Conservation (phyloP, 2,329 filamentous ascomycete species). For the Aspergillus tamarii region DNA sequence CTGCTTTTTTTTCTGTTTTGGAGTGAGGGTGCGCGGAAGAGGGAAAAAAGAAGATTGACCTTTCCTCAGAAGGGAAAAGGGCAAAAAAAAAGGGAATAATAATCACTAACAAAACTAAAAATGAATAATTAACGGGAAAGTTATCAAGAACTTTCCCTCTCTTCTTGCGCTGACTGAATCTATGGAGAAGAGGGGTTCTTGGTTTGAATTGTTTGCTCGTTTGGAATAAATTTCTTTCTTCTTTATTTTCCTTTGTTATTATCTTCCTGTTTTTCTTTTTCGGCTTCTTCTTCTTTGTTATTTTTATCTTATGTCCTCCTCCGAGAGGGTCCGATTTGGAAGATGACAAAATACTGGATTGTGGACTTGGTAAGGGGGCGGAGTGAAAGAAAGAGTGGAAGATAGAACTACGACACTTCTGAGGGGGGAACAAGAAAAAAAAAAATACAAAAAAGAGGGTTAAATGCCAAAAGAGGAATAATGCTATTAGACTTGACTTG, state of each 20-base stretch:
- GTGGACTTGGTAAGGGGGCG: neutral
- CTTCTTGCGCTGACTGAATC: neutral
- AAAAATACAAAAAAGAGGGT: constrained; percentile 1
- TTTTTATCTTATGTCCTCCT: neutral
- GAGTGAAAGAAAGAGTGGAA: neutral
- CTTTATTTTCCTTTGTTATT: neutral
- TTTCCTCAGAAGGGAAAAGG: neutral
- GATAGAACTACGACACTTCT: neutral
- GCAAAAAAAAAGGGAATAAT: neutral
- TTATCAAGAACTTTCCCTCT: neutral
- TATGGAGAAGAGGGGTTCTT: neutral
- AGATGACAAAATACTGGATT: constrained; percentile 4
- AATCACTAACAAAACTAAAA: neutral
- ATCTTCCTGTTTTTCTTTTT: neutral
- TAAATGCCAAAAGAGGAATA: neutral
- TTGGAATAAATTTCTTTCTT: neutral
- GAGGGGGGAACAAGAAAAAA: neutral
- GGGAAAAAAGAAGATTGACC: neutral
- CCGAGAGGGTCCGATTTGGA: neutral
- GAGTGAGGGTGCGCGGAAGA: neutral
- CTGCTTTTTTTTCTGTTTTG: neutral
- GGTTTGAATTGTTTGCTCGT: neutral
- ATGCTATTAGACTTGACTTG: neutral
- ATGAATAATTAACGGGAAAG: neutral
- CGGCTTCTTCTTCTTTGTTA: too few species aligned